A percentile compares a stretch with the other conserved stretches of the same genome.
Conservation (phyloP, 208 protist genomes). For the Trichomonas gallinae region DNA sequence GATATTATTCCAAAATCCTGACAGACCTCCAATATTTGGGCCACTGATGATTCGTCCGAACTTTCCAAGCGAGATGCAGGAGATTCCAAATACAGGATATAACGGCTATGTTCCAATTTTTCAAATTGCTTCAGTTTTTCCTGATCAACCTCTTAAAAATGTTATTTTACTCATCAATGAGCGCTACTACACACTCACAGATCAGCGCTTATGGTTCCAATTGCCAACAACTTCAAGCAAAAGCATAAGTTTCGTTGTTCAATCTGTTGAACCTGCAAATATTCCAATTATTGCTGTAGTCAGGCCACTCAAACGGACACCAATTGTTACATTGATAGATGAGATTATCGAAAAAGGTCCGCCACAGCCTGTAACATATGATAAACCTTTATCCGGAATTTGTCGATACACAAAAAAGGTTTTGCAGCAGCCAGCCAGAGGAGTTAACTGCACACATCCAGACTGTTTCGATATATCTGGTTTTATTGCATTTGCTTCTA, state of each 20-base stretch:
- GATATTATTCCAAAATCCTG: background rate
- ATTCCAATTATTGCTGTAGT: background rate
- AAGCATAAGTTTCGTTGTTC: background rate
- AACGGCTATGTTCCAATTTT: background rate
- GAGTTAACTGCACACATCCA: background rate
- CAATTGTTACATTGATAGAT: background rate
- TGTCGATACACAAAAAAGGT: background rate
- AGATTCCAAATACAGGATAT: background rate
- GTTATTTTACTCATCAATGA: background rate
- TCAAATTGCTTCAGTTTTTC: background rate
- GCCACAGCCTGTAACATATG: background rate
- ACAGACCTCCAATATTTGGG: background rate
- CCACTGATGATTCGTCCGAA: background rate
- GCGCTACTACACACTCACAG: background rate
- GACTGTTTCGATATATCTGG: background rate
- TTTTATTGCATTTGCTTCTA: background rate
- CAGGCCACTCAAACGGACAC: background rate
- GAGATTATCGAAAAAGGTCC: background rate
- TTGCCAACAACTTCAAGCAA: background rate
- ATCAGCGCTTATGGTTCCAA: background rate
- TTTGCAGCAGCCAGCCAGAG: background rate
- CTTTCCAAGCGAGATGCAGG: background rate
- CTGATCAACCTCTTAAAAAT: background rate
- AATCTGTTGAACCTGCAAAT: background rate
- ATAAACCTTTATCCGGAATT: background rate